Evolutionary conservation across 108 stramenopile species (phyloP), one percentile per base, ranked within the genome.

Genomic region (Pseudonitzschia pungens): DNA sequence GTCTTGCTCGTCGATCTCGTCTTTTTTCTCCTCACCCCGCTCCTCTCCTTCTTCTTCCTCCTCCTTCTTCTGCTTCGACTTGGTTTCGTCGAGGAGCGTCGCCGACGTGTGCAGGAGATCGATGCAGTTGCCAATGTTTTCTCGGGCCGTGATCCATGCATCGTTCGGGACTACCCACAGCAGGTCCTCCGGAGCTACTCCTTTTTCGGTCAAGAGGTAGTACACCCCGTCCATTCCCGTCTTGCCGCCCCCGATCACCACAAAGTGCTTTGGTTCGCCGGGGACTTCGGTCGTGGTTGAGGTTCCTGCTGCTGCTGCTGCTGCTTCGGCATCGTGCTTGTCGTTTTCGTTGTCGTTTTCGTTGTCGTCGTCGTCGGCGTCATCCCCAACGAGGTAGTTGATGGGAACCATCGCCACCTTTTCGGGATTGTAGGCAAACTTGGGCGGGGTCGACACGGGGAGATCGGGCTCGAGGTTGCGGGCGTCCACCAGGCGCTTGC

Each of bases 91-190:
- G 28, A 26, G 57, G 0, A 58, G 57, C 5, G 10, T 58, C 4
- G 57, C 26, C 26, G 28, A 58, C 10, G 57, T 58, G 29, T 58
- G 27, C 29, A 58, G 27, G 21, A 58, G 16, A 58, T 58, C 57
- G 57, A 58, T 58, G 29, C 57, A 58, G 27, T 58, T 58, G 15
- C 57, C 57, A 14, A 58, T 58, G 15, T 58, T 58, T 58, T 58
- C 57, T 58, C 57, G 26, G 21, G 57, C 57, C 6, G 57, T 58
- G 29, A 77, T 77, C 76, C 76, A 77, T 0, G 51, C 70, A 29
- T 77, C 76, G 40, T 77, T 77, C n/a, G 76, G 70, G 60, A 71
- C 52, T 9, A 77, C 63, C 76, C 76, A 77, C 24, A 40, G 42
- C 36, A 77, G 63, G 43, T 70, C 45, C 26, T 52, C 22, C 4